A percentile compares a stretch with the other conserved stretches of the same genome.
Conservation (phyloP, 768 basidiomycete species). For the Rhizopogon vinicolor region DNA sequence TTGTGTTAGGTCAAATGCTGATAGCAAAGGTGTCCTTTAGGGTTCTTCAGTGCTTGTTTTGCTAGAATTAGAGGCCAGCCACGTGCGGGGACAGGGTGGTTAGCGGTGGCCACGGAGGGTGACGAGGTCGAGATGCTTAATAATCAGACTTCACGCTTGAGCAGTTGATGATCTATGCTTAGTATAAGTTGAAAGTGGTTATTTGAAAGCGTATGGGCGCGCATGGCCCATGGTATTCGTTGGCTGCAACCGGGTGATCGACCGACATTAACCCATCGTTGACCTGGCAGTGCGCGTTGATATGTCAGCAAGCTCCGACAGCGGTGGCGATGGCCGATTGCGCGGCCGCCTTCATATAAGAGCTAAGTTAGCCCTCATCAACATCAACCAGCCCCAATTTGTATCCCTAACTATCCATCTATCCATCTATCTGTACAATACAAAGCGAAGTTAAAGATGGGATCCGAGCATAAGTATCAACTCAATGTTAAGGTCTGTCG, state of each 20-base stretch:
- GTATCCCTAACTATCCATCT: neutral
- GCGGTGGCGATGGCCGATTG: neutral
- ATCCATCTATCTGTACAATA: neutral
- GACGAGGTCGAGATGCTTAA: constrained; percentile 69
- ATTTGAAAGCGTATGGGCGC: neutral
- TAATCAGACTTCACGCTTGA: constrained; percentile 15
- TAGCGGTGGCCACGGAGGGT: constrained; percentile 66
- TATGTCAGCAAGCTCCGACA: constrained; percentile 10
- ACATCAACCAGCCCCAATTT: neutral
- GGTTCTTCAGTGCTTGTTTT: constrained; percentile 35
- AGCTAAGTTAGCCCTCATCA: neutral
- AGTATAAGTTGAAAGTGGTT: neutral
- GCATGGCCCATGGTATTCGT: neutral
- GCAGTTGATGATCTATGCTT: constrained; percentile 1
- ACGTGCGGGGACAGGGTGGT: constrained; percentile 61
- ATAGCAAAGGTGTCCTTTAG: constrained; percentile 22
- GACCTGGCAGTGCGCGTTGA: constrained; percentile 5
- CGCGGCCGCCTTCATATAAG: neutral
- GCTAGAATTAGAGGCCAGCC: constrained; percentile 49
- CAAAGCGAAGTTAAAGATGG: neutral
- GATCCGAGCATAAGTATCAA: constrained; percentile 43
- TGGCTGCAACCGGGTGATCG: too few species aligned
- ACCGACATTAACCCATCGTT: too few species aligned
- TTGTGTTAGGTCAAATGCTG: neutral
- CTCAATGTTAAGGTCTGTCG: constrained; percentile 75